Conservation (phyloP, 345 rosid species). For the Salix dunnii region DNA sequence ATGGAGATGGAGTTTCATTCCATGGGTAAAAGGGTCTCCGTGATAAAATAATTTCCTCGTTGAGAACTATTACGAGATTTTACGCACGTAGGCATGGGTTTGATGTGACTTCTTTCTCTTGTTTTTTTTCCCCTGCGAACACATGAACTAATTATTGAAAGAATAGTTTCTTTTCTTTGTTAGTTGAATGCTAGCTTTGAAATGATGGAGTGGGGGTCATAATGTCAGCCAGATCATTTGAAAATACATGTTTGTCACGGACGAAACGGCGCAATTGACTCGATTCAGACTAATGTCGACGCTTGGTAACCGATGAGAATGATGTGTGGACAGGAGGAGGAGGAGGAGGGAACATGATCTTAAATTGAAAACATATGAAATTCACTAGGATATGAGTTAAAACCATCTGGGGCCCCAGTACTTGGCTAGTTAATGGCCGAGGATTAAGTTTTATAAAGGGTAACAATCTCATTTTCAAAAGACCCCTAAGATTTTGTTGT, state of each 20-base stretch:
- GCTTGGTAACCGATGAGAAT: not conserved
- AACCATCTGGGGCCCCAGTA: not conserved
- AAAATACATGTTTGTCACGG: constrained; percentile 5
- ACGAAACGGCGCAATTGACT: constrained; percentile 28
- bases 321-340: not conserved
- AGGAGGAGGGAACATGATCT: not conserved
- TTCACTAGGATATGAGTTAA: not conserved
- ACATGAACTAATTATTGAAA: not conserved
- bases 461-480: not conserved
- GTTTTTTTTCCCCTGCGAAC: too few species aligned
- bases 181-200: not conserved
- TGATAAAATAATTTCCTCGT: not conserved
- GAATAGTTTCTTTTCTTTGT: not conserved
- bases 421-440: not conserved
- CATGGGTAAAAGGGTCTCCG: not conserved
- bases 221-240: constrained; percentile 2
- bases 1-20: not conserved
- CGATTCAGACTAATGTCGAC: not conserved
- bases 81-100: not conserved
- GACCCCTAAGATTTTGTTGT: not conserved
- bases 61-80: not conserved
- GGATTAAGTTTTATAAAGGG: not conserved
- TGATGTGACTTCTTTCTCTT: not conserved
- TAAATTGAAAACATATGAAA: constrained; percentile 5
- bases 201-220: not conserved